phyloP scores from a whole-genome alignment of 768 basidiomycete genomes.

The Cystobasidium onofrii region DNA sequence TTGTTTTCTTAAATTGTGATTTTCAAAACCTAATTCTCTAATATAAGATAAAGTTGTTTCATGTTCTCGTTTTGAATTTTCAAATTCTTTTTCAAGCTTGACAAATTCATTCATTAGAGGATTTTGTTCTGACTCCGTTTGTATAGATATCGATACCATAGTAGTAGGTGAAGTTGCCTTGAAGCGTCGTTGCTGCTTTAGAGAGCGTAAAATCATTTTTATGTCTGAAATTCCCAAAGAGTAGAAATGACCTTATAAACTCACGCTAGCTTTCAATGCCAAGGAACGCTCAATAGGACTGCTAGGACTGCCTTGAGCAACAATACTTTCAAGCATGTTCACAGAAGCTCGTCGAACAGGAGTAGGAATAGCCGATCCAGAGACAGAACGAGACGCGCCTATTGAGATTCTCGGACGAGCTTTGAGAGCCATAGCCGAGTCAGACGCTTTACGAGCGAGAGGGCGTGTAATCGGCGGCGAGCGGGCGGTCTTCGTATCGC shows the following conservation, averaged over 20 bases:
- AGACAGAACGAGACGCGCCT: not conserved
- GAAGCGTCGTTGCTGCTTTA: not conserved
- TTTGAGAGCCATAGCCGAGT: not conserved
- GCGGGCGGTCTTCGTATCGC: not conserved
- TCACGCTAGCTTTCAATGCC: not conserved
- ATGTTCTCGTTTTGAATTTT: not conserved
- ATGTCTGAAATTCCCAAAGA: not conserved
- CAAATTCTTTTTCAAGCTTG: not conserved
- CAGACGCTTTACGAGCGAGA: not conserved
- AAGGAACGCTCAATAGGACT: slow-evolving; percentile 2
- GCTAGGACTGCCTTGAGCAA: not conserved
- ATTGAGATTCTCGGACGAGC: not conserved
- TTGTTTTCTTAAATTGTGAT: not conserved
- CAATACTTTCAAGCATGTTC: not conserved
- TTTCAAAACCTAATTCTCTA: not conserved
- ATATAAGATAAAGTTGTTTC: not conserved
- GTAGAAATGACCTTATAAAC: not conserved
- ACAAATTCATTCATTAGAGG: not conserved
- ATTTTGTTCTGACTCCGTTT: not conserved
- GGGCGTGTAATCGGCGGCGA: not conserved
- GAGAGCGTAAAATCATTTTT: not conserved
- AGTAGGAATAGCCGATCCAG: slow-evolving; percentile 6
- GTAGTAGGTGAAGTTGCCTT: not conserved
- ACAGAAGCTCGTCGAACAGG: not conserved
- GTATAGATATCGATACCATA: not conserved